phyloP scores from a whole-genome alignment of 164 flowering plant genomes.

The Pachysandra terminalis region DNA sequence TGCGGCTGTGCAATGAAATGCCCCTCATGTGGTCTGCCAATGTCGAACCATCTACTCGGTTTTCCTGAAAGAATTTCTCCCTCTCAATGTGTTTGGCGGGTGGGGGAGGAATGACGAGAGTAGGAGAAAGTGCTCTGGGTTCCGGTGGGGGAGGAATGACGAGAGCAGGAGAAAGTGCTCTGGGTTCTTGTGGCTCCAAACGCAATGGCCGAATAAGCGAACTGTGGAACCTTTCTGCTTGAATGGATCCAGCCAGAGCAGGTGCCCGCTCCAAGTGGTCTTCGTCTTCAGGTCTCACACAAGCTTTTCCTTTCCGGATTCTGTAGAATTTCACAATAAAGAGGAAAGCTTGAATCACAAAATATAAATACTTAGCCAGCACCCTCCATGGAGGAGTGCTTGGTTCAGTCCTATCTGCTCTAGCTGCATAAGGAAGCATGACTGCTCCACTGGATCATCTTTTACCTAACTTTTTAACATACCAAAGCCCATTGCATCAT shows the following conservation, averaged over 20 bases:
- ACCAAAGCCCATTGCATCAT: not conserved
- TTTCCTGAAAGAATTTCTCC: constrained; percentile 83
- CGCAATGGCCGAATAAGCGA: constrained; percentile 68
- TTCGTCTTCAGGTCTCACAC: constrained; percentile 60
- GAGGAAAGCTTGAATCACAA: not conserved
- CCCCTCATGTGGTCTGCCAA: constrained; percentile 52
- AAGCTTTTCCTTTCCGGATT: constrained; percentile 87
- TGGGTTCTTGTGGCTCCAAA: constrained; percentile 36
- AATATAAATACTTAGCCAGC: not conserved
- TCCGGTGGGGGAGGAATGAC: constrained; percentile 94
- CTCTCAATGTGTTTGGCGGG: constrained; percentile 84
- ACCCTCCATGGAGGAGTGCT: not conserved
- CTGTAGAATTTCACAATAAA: constrained; percentile 30
- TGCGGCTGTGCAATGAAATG: constrained; percentile 68
- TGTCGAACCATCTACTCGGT: constrained; percentile 45
- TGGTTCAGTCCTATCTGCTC: not conserved
- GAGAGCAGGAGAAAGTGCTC: constrained; percentile 27
- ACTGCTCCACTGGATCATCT: not conserved
- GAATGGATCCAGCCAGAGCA: constrained; percentile 43
- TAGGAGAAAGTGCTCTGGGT: constrained; percentile 20
- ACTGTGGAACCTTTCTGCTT: constrained; percentile 54
- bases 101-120: constrained; percentile 82
- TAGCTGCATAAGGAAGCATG: not conserved
- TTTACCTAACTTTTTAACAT: not conserved
- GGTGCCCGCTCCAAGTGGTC: constrained; percentile 30